Conservation (phyloP, 1,139 yeast genomes). For the Martiniozyma asiatica region DNA sequence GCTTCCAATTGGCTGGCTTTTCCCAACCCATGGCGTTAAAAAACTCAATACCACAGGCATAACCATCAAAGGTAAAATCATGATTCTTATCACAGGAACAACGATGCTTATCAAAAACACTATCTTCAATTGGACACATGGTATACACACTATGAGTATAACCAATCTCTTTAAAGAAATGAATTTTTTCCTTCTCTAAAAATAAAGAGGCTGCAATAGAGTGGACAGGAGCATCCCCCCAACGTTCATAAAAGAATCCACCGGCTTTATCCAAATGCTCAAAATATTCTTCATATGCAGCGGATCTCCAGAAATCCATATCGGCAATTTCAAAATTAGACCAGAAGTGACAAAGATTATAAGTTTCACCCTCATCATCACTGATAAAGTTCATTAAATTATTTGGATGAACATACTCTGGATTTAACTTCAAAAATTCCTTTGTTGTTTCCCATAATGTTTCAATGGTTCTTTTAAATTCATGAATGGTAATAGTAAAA, state of each 20-base stretch:
- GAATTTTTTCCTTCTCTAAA: conserved; percentile 32
- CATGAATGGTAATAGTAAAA: conserved; percentile 55
- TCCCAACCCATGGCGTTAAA: conserved; percentile 34
- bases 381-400: conserved; percentile 35
- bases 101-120: conserved; percentile 29
- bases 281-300: conserved; percentile 35
- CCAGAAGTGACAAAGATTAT: conserved; percentile 51
- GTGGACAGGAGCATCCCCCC: no score
- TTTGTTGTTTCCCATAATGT: conserved; percentile 47
- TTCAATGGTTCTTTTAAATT: conserved; percentile 44
- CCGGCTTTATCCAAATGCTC: conserved; percentile 37
- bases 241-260: conserved; percentile 49
- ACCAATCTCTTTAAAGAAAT: conserved; percentile 45
- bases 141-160: conserved; percentile 43
- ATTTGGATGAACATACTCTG: conserved; percentile 33
- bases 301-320: conserved; percentile 40
- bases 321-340: conserved; percentile 45
- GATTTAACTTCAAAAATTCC: conserved; percentile 34
- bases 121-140: conserved; percentile 42
- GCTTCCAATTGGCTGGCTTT: conserved; percentile 46
- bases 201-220: conserved; percentile 44
- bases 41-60: conserved; percentile 43
- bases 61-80: conserved; percentile 44
- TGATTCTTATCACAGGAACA: conserved; percentile 39
- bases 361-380: conserved; percentile 35